Percentiles rank a stretch among this genome's conserved stretches.
These are phyloP conservation scores for Phytophthora sojae DNA, from an alignment of 352 stramenopile species.

Conservation along the genomic window DNA sequence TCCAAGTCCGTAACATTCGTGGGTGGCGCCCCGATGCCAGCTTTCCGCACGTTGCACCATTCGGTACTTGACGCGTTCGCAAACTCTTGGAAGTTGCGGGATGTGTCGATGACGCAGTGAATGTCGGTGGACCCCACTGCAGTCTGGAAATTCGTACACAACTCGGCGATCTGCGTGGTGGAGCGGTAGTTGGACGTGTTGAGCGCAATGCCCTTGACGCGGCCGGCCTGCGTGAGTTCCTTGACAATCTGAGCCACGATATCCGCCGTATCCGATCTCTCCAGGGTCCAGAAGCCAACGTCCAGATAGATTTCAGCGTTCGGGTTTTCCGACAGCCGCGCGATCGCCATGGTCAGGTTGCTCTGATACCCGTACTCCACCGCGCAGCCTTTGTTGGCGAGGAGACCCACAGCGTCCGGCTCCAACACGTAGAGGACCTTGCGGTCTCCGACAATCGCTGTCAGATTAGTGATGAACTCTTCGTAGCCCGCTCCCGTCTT, in stretches of 20 bases:
- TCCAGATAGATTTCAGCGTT: conserved; percentile 80
- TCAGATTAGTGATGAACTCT: conserved; percentile 57
- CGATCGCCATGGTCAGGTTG: conserved; percentile 61
- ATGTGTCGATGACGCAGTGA: conserved; percentile 73
- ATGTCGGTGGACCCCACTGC: conserved; percentile 46
- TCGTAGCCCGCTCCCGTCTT: conserved; percentile 57
- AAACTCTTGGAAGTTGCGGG: conserved; percentile 67
- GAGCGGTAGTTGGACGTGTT: conserved; percentile 85
- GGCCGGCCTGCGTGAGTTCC: conserved; percentile 40
- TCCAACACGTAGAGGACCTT: conserved; percentile 80
- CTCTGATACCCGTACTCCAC: conserved; percentile 55
- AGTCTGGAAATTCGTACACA: conserved; percentile 67
- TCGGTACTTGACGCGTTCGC: conserved; percentile 42
- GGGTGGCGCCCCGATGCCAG: conserved; percentile 61
- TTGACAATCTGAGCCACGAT: conserved; percentile 55
- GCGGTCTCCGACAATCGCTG: conserved; percentile 48
- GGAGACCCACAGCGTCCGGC: conserved; percentile 67
- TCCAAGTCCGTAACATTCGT: conserved; percentile 54
- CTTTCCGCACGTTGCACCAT: conserved; percentile 74
- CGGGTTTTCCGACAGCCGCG: conserved; percentile 55
- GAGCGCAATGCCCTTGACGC: conserved; percentile 73
- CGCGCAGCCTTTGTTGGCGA: conserved; percentile 44
- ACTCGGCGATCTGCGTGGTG: conserved; percentile 46
- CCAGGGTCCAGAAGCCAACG: conserved; percentile 69
- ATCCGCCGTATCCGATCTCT: conserved; percentile 27